A percentile compares a stretch with the other conserved stretches of the same genome.
Evolutionary conservation across 306 rosid genomes (phyloP).

Genomic region (Dalbergia oliveri): DNA sequence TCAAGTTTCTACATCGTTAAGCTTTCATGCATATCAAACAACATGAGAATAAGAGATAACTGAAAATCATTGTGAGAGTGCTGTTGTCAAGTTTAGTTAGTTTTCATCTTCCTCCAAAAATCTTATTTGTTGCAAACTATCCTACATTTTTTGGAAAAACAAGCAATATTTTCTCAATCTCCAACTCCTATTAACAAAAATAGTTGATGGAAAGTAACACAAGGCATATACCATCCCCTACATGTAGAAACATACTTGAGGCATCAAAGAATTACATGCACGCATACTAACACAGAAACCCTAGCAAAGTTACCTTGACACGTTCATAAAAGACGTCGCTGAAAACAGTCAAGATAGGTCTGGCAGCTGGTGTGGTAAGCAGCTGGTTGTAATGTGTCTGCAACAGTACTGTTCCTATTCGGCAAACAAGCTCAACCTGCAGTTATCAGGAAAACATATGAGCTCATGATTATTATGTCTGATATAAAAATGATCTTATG

Average conservation of each 20-base stretch:
- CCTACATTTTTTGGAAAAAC: not conserved
- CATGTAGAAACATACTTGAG: not conserved
- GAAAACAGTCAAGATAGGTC: slow-evolving; percentile 72
- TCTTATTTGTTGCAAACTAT: not conserved
- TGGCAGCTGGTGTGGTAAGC: slow-evolving; percentile 78
- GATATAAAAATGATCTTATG: not conserved
- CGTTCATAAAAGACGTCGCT: slow-evolving; percentile 70
- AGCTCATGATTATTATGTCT: not conserved
- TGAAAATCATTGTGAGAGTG: not conserved
- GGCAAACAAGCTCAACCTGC: slow-evolving; percentile 94
- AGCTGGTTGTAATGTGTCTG: slow-evolving; percentile 88
- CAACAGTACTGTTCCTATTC: slow-evolving; percentile 70
- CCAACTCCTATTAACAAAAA: not conserved
- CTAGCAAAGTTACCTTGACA: slow-evolving; percentile 70
- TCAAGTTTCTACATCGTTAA: not conserved
- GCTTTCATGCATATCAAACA: not conserved
- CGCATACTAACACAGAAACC: not conserved
- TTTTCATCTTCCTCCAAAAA: not conserved
- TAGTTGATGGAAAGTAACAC: not conserved
- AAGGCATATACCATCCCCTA: not conserved
- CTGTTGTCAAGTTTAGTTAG: slow-evolving; percentile 1
- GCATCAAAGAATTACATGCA: not conserved
- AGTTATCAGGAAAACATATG: slow-evolving; percentile 36
- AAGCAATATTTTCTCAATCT: not conserved
- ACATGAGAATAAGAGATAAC: slow-evolving; percentile 2